phyloP scores from a whole-genome alignment of 768 basidiomycete genomes.

The Tylopilus subfusipes region DNA sequence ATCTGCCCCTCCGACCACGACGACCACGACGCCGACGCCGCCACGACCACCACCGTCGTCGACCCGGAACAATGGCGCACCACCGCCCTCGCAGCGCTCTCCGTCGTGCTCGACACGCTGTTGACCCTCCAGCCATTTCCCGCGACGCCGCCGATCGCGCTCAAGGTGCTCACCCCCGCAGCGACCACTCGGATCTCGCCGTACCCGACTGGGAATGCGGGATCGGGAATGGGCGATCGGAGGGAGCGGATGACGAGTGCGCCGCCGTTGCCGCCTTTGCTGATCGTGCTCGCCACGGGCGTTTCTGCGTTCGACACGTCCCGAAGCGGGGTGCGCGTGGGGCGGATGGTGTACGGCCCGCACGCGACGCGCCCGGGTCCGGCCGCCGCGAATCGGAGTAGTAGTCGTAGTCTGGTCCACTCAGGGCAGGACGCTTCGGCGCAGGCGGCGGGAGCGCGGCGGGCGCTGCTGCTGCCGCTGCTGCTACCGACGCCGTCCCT shows the following conservation, averaged over 20 bases:
- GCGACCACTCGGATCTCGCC: background rate
- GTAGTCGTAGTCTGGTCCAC: too few relatives aligned
- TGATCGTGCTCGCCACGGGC: conserved; percentile 24
- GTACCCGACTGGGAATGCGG: conserved; percentile 8
- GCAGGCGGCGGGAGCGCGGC: too few relatives aligned
- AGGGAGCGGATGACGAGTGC: conserved; percentile 26
- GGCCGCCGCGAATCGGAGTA: too few relatives aligned
- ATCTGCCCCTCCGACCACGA: conserved; percentile 2
- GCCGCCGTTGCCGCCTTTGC: conserved; percentile 33
- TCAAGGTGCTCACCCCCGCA: conserved; percentile 15
- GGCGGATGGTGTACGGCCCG: conserved; percentile 20
- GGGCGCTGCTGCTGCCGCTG: background rate
- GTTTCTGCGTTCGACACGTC: conserved; percentile 17
- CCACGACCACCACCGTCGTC: background rate
- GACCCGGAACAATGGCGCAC: background rate
- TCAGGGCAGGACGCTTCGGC: too few relatives aligned
- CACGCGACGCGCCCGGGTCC: conserved; percentile 7
- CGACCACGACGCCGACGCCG: background rate
- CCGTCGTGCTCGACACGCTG: conserved; percentile 34
- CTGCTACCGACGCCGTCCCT: conserved; percentile 26
- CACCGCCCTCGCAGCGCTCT: conserved; percentile 17
- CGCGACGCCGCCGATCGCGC: conserved; percentile 17
- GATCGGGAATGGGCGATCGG: background rate
- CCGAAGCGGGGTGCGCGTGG: conserved; percentile 19
- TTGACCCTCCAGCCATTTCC: conserved; percentile 34